Evolutionary conservation across 2,329 filamentous ascomycete species (phyloP).

Genomic region (Biscogniauxia sp.): DNA sequence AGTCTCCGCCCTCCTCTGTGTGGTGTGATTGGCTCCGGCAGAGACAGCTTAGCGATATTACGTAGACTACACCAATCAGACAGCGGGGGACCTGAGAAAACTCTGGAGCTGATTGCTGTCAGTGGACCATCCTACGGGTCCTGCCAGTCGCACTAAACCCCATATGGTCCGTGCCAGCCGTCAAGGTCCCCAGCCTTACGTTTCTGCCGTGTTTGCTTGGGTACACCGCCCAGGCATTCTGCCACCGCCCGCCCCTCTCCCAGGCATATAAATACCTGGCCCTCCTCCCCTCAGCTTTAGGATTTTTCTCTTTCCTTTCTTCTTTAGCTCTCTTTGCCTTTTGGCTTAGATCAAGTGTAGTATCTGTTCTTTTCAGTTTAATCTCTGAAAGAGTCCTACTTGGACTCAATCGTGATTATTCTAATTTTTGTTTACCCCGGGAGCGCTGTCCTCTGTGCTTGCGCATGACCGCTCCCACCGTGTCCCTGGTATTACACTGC

Average conservation of each 20-base stretch:
- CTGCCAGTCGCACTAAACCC: not conserved
- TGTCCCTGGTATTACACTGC: constrained; percentile 77
- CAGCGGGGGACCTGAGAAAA: not conserved
- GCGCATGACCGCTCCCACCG: constrained; percentile 63
- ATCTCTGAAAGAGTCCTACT: constrained; percentile 81
- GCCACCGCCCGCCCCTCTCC: not conserved
- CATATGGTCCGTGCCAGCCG: not conserved
- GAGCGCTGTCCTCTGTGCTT: constrained; percentile 65
- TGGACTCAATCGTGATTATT: constrained; percentile 75
- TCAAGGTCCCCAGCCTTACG: not conserved
- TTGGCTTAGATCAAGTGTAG: constrained; percentile 84
- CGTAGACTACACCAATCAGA: not conserved
- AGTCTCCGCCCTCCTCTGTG: not conserved
- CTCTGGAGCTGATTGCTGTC: not conserved
- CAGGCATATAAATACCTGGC: constrained; percentile 20
- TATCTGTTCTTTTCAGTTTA: constrained; percentile 98
- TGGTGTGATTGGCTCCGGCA: not conserved
- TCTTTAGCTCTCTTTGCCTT: constrained; percentile 52
- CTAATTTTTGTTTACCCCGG: constrained; percentile 67
- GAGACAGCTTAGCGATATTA: not conserved
- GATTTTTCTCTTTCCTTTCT: constrained; percentile 48
- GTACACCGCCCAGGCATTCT: not conserved
- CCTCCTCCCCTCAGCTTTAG: constrained; percentile 5
- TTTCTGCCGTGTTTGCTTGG: not conserved
- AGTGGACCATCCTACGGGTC: no score